Evolutionary conservation across 305 asterid species (phyloP).

Genomic region (Fraxinus nigra): DNA sequence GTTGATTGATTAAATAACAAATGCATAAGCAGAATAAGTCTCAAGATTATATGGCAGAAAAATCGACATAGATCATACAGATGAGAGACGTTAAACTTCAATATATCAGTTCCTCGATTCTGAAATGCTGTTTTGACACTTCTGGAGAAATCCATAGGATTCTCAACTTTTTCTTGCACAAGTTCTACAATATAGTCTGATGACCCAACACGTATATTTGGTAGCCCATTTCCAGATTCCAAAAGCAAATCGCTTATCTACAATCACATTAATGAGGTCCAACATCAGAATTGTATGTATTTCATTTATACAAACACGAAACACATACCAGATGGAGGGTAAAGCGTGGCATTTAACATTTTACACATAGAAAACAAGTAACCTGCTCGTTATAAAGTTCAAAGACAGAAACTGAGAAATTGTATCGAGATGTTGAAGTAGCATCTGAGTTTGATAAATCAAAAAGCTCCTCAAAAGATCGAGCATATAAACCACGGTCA

Average conservation of each 20-base stretch:
- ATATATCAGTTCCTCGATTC: conserved; percentile 68
- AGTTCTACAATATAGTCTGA: conserved; percentile 61
- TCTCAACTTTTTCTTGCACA: conserved; percentile 82
- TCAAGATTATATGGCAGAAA: conserved; percentile 15
- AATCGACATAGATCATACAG: conserved; percentile 61
- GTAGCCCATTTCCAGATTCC: conserved; percentile 59
- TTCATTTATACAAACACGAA: conserved; percentile 16
- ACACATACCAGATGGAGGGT: conserved; percentile 5
- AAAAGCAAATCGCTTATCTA: conserved; percentile 82
- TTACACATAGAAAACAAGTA: conserved; percentile 18
- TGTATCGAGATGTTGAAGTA: conserved; percentile 76
- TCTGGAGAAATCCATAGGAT: conserved; percentile 83
- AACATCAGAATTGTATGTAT: conserved; percentile 28
- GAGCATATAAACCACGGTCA: conserved; percentile 95
- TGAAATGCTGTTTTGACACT: conserved; percentile 79
- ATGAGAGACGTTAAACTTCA: conserved; percentile 75
- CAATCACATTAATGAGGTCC: conserved; percentile 37
- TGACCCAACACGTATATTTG: conserved; percentile 61
- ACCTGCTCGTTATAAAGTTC: conserved; percentile 97
- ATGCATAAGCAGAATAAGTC: conserved; percentile 23
- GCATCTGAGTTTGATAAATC: conserved; percentile 95
- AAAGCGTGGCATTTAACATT: conserved; percentile 9
- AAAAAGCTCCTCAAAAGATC: conserved; percentile 97
- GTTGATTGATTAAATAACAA: neutral
- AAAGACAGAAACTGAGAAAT: conserved; percentile 79